Base-by-base conservation (phyloP, 495 filamentous ascomycete genomes). In the Cercophora samala region DNA sequence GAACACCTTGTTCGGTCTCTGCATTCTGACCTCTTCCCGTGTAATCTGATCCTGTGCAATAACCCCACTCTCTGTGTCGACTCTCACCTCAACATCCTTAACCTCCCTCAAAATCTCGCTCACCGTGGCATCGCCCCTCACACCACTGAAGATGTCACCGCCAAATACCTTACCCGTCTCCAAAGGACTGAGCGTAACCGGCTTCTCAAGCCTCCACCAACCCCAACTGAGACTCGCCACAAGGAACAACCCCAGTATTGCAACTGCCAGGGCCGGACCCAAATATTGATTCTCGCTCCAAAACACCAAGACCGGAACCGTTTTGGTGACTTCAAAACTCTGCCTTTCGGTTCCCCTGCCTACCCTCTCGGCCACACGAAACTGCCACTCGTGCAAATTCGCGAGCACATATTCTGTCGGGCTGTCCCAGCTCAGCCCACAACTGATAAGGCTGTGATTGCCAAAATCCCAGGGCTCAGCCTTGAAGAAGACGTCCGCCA, bases 91-190 rank as follows among this genome's bases (percentile, higher is more conserved):
- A n/a, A 60, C 23, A 60, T 60, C 58, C 58, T 29, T 60, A 0
- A 60, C 21, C n/a, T 29, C 23, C 5, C 24, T 29, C 4, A 60
- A 18, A 25, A 60, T 60, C 24, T 60, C 26, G 26, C 23, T 26
- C 8, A 60, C 18, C 1, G 58, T 60, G 17, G 58, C 58, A 60
- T 25, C 58, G 23, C 19, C 26, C 23, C 58, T 26, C 23, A 60
- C 17, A 23, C 58, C 58, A 3, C 26, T 18, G 23, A 25, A 25
- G 8, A 60, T 25, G 17, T 18, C 19, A 22, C 58, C 58, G 1
- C 58, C 58, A 29, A 60, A 60, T 22, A 60, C 23, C 23, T 60
- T 60, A 4, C 58, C 58, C 6, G 58, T 60, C 17, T 60, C 58
- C 23, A 60, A 60, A 60, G 58, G 58, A 29, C 58, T 60, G 22